Evolutionary conservation across 345 rosid species (phyloP).

Genomic region (Rubroshorea leprosula): DNA sequence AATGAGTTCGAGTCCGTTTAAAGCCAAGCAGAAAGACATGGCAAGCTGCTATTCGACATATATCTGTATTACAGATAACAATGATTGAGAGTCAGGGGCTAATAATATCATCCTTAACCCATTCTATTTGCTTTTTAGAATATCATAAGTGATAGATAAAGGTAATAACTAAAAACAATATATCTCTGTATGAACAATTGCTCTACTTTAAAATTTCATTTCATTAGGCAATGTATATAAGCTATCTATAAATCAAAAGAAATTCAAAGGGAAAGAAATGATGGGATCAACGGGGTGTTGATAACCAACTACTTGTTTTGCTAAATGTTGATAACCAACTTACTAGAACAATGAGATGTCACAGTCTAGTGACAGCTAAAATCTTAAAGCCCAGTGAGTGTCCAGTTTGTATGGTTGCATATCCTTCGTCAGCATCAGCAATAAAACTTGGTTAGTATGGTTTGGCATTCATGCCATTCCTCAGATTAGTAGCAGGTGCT

Average conservation of each 20-base stretch:
- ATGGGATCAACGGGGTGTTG: constrained; percentile 7
- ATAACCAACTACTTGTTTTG: background rate
- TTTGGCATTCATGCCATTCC: constrained; percentile 19
- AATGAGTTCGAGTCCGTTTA: too few relatives aligned
- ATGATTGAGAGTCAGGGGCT: too few relatives aligned
- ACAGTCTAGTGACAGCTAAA: constrained; percentile 13
- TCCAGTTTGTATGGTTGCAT: background rate
- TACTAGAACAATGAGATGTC: background rate
- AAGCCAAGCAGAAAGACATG: too few relatives aligned
- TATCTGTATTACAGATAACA: too few relatives aligned
- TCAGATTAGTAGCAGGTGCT: constrained; percentile 11
- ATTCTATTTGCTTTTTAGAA: too few relatives aligned
- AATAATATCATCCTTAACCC: too few relatives aligned
- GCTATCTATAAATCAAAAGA: background rate
- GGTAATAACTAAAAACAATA: too few relatives aligned
- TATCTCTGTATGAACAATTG: too few relatives aligned
- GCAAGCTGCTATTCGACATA: too few relatives aligned
- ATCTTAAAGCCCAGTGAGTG: background rate
- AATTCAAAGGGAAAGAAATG: background rate
- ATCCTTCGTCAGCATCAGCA: constrained; percentile 10
- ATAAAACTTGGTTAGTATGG: constrained; percentile 25
- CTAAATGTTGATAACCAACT: background rate
- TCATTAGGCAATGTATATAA: background rate
- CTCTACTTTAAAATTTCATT: too few relatives aligned
- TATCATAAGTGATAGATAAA: too few relatives aligned